A percentile compares a stretch with the other conserved stretches of the same genome.
Conservation (phyloP, 2,329 filamentous ascomycete genomes). For the Neoascochyta sp. region DNA sequence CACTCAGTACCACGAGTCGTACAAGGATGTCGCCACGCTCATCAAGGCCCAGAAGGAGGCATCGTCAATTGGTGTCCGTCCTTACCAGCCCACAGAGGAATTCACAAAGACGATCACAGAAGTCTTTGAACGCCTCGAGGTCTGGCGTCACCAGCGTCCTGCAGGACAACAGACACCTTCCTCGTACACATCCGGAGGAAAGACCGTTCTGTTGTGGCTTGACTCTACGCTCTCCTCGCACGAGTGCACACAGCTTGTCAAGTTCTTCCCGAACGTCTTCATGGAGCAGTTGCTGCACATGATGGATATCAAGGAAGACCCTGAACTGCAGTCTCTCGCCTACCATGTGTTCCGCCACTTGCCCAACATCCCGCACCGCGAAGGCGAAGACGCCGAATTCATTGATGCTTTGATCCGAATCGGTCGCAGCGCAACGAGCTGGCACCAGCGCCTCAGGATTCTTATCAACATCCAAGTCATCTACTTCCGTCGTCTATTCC, state of each 20-base stretch:
- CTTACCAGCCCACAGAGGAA: conserved; percentile 74
- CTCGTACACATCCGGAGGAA: conserved; percentile 90
- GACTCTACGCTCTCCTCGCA: conserved; percentile 87
- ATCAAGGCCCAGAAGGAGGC: conserved; percentile 73
- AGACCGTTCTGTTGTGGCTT: conserved; percentile 93
- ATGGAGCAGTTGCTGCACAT: conserved; percentile 94
- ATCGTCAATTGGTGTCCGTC: conserved; percentile 78
- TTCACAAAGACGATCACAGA: conserved; percentile 68
- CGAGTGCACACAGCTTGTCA: conserved; percentile 85
- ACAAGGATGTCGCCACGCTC: conserved; percentile 71
- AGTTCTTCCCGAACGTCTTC: conserved; percentile 85
- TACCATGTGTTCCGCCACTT: conserved; percentile 97
- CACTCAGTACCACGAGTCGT: conserved; percentile 91
- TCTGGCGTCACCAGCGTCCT: conserved; percentile 78
- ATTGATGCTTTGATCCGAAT: conserved; percentile 84
- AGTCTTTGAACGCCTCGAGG: conserved; percentile 75
- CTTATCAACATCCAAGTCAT: conserved; percentile 98
- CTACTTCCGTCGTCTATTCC: conserved; percentile 93
- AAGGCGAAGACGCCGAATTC: conserved; percentile 79
- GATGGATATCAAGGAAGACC: conserved; percentile 99
- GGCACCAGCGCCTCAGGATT: conserved; percentile 92
- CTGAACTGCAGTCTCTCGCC: conserved; percentile 86
- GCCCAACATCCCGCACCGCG: conserved; percentile 88
- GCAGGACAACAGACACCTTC: conserved; percentile 91
- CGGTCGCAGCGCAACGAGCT: conserved; percentile 76